phyloP scores from a whole-genome alignment of 441 rosid species.

The Adansonia madagascariensis region DNA sequence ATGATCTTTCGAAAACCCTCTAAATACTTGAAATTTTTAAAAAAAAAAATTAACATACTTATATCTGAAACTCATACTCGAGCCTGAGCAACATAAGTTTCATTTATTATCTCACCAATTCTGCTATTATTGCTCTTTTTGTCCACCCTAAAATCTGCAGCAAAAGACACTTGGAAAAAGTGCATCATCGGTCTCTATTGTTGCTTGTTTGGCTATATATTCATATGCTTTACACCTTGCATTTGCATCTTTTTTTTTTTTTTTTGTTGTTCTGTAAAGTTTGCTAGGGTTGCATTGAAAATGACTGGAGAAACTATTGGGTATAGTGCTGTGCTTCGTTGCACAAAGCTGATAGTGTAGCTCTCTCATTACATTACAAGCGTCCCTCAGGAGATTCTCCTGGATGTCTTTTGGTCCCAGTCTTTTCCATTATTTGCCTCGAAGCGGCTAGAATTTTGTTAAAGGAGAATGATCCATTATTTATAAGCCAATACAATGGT shows the following conservation, averaged over 20 bases:
- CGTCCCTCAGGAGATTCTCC: no score
- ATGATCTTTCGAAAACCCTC: no score
- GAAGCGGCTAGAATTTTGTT: constrained; percentile 17
- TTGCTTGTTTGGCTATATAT: constrained; percentile 25
- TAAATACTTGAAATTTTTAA: no score
- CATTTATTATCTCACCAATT: constrained; percentile 27
- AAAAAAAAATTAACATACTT: no score
- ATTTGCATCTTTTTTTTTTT: neutral
- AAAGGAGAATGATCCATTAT: constrained; percentile 29
- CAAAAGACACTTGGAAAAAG: constrained; percentile 36
- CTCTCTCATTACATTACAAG: constrained; percentile 15
- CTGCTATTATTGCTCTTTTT: constrained; percentile 17
- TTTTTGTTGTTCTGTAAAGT: constrained; percentile 22
- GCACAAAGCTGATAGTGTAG: neutral
- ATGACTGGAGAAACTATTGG: constrained; percentile 21
- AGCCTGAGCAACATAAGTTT: constrained; percentile 2
- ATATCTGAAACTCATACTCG: no score
- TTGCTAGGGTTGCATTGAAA: constrained; percentile 15
- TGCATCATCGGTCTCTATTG: constrained; percentile 12
- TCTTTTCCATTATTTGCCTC: constrained; percentile 29
- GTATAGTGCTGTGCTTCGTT: constrained; percentile 27
- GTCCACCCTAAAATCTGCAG: constrained; percentile 21
- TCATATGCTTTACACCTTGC: constrained; percentile 36
- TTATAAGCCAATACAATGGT: neutral
- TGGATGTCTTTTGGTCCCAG: constrained; percentile 22